Base-by-base conservation (phyloP, 1,139 yeast species). In the Casaregolazyma suthepensis region DNA sequence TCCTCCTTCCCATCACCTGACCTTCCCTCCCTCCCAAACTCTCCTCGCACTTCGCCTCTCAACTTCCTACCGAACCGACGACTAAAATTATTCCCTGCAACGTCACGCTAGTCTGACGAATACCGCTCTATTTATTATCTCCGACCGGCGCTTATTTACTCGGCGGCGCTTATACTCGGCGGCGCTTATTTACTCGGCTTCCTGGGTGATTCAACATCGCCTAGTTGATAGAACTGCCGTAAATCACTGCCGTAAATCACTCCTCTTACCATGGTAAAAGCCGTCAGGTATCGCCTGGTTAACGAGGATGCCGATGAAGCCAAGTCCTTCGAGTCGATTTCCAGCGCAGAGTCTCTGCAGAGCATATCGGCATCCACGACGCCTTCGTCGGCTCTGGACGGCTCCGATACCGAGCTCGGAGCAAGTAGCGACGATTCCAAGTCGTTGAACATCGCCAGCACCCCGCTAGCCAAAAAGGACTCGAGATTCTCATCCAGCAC, bases 401-500 rank as follows among this genome's bases (percentile, higher is more conserved):
- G 43, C 2, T 19, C 26, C 18, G 45, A 43, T 6, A 46, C 29
- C 43, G 35, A 38, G 3, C 43, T 38, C 9, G 43, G 49, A 35
- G 26, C 43, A 3, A 35, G 40, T 7, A 35, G 40, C 40, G 40
- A 35, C 13, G 40, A 35, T 35, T 35, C 40, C 40, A 35, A 35
- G 40, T 35, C 40, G 17, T 35, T 35, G 13, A 15, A 35, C 17
- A 6, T 2, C 13, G 40, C 40, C 17, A 13, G 15, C 17, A 7
- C 5, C 13, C 40, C 40, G 17, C 29, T 40, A 5, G 38, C 17
- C 22, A 47, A 40, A 23, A 20, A 5, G 10, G 42, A 29, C 17
- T 47, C 50, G 13, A 26, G 50, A 31, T 47, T 47, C 40, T 38
- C 53, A 2, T 52, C 49, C 31, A 47, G 46, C 10, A 37, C 52